Evolutionary conservation across 768 basidiomycete species (phyloP), one percentile per base, ranked within the genome.

Genomic region (Suillus luteus): DNA sequence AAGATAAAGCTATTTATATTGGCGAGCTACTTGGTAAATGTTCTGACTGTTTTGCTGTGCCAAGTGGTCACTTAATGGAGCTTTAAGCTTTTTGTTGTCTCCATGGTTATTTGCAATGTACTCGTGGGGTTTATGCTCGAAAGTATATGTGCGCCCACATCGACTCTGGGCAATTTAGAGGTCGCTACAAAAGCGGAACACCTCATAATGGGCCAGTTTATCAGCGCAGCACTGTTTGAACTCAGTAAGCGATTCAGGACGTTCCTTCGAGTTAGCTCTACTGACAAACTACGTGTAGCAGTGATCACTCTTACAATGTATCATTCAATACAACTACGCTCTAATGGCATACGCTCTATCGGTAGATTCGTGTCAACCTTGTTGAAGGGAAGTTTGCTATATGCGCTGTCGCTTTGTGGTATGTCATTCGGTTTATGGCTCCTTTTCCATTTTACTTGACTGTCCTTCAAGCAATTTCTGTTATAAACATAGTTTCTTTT

Each of bases 371-470:
- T 46, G 17, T 46, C 44, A 37, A 44, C 60, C 17, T 37, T 66
- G 52, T 33, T 55, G 27, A 59, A 59, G 22, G 65, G 65, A 38
- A 66, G 61, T 49, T n/a, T 66, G 55, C 5, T 66, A 51, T 64
- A 66, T 54, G 54, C 63, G 3, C 33, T 66, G 3, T 46, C 63
- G 7, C 51, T 66, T 38, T 24, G 64, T 35, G 52, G 65, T 66
- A 43, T n/a, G 63, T 31, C 17, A 58, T 58, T 44, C 14, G 7
- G 24, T 49, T 15, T 17, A 52, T 43, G 0, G 31, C n/a, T 10
- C 24, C 7, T 19, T 38, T 22, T 33, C 9, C 2, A 11, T 24
- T 37, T 31, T 6, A n/a, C 6, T 52, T 51, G 12, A 41, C 51
- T 33, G 52, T 51, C n/a, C n/a, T 38, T 11, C 8, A 31, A 66